phyloP scores from a whole-genome alignment of 805 yeast genomes.

The Yarrowia porcina region DNA sequence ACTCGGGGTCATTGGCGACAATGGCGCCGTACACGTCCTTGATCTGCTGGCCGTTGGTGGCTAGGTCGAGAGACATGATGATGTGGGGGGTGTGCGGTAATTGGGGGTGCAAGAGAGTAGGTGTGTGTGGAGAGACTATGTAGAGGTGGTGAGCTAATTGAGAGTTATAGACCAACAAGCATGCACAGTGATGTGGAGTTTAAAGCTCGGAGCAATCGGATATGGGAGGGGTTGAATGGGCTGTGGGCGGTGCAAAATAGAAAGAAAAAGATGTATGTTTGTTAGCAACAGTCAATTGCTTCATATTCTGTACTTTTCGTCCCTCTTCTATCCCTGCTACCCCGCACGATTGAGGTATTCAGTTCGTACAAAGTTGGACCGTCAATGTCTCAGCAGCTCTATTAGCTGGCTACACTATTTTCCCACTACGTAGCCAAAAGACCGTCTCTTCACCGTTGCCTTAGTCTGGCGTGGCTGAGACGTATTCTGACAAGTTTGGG shows the following conservation, averaged over 20 bases:
- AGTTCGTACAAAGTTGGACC: background rate
- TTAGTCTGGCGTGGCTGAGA: background rate
- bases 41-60: constrained; percentile 71
- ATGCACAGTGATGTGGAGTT: constrained; percentile 14
- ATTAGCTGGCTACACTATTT: background rate
- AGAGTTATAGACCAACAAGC: background rate
- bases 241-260: too few relatives aligned
- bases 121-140: background rate
- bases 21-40: constrained; percentile 73
- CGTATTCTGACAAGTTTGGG: background rate
- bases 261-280: background rate
- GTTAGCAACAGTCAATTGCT: background rate
- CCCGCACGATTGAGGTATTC: background rate
- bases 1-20: constrained; percentile 68
- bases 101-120: background rate
- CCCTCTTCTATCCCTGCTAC: background rate
- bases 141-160: background rate
- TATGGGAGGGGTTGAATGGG: background rate
- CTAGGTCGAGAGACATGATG: constrained; percentile 41
- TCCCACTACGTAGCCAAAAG: background rate
- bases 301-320: too few relatives aligned
- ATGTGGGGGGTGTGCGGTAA: constrained; percentile 17
- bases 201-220: constrained; percentile 13
- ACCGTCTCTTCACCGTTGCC: background rate
- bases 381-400: background rate